phyloP scores from a whole-genome alignment of 2,329 filamentous ascomycete genomes.

The Diaporthe capsici region DNA sequence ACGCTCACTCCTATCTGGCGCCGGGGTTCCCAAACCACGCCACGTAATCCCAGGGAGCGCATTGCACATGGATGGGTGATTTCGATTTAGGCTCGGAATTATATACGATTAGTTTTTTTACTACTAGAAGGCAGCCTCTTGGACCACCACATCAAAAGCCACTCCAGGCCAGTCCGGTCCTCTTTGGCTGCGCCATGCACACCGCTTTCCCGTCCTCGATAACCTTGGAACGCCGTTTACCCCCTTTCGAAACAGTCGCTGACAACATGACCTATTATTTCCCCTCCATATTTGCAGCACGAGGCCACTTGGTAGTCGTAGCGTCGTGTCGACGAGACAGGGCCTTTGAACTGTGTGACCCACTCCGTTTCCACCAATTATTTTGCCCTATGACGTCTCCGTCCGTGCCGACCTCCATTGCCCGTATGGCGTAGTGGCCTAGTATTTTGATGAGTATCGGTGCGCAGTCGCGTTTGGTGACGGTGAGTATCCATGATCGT shows the following conservation, averaged over 20 bases:
- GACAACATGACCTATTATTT: not conserved
- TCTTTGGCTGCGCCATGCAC: slow-evolving; percentile 9
- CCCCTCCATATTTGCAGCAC: not conserved
- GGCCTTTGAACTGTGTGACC: slow-evolving; percentile 1
- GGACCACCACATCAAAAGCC: slow-evolving; percentile 7
- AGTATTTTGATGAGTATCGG: slow-evolving; percentile 59
- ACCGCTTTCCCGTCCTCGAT: slow-evolving; percentile 1
- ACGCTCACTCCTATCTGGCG: slow-evolving; percentile 2
- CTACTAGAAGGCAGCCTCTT: slow-evolving; percentile 26
- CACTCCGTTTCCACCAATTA: not conserved
- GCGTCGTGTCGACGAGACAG: slow-evolving; percentile 1
- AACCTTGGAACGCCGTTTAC: slow-evolving; percentile 12
- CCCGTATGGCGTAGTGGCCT: slow-evolving; percentile 31
- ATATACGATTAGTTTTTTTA: slow-evolving; percentile 36
- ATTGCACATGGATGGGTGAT: slow-evolving; percentile 27
- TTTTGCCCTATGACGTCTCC: not conserved
- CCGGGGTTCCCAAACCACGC: slow-evolving; percentile 25
- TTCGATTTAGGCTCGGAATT: slow-evolving; percentile 31
- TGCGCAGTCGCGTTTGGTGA: slow-evolving; percentile 54
- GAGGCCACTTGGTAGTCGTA: slow-evolving; percentile 5
- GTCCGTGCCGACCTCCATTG: not conserved
- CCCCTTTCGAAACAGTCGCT: slow-evolving; percentile 25
- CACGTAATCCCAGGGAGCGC: slow-evolving; percentile 32
- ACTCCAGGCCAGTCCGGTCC: slow-evolving; percentile 8
- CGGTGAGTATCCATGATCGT: slow-evolving; percentile 66